Conservation (phyloP, 2,329 filamentous ascomycete species). For the Trichoderma sp. region DNA sequence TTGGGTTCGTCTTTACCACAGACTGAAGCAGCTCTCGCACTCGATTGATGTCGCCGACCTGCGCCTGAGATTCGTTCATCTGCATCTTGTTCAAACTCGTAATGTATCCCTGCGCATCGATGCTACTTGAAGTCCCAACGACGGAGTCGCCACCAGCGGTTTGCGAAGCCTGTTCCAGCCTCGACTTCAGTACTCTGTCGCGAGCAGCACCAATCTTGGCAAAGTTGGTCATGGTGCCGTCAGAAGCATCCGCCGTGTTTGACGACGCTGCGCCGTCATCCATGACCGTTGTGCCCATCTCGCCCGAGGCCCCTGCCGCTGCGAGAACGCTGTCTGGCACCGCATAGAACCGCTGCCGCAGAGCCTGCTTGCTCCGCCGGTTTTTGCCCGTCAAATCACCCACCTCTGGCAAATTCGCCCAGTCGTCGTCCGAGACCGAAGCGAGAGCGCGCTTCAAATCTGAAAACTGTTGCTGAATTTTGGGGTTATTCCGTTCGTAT, state of each 20-base stretch:
- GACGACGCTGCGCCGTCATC: conserved; percentile 68
- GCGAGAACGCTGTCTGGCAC: conserved; percentile 96
- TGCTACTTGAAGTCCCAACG: conserved; percentile 81
- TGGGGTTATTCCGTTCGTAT: conserved; percentile 96
- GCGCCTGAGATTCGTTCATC: conserved; percentile 75
- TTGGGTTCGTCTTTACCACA: conserved; percentile 95
- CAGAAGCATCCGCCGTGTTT: conserved; percentile 53
- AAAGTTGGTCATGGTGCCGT: conserved; percentile 97
- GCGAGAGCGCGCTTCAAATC: conserved; percentile 90
- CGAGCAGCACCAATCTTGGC: conserved; percentile 94
- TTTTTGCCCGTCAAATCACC: conserved; percentile 97
- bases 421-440: conserved; percentile 90
- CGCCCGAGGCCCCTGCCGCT: conserved; percentile 76
- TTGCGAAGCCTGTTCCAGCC: conserved; percentile 84
- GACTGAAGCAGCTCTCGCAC: conserved; percentile 92
- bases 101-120: conserved; percentile 94
- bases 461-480: conserved; percentile 97
- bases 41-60: conserved; percentile 93
- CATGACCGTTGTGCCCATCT: conserved; percentile 85
- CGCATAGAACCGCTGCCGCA: conserved; percentile 87
- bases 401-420: conserved; percentile 93
- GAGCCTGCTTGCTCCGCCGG: conserved; percentile 78
- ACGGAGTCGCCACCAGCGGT: conserved; percentile 66
- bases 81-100: conserved; percentile 86
- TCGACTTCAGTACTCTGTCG: conserved; percentile 94